A percentile compares a stretch with the other conserved stretches of the same genome.
Conservation (phyloP, 2,329 filamentous ascomycete genomes). For the Trichoderma sp. region DNA sequence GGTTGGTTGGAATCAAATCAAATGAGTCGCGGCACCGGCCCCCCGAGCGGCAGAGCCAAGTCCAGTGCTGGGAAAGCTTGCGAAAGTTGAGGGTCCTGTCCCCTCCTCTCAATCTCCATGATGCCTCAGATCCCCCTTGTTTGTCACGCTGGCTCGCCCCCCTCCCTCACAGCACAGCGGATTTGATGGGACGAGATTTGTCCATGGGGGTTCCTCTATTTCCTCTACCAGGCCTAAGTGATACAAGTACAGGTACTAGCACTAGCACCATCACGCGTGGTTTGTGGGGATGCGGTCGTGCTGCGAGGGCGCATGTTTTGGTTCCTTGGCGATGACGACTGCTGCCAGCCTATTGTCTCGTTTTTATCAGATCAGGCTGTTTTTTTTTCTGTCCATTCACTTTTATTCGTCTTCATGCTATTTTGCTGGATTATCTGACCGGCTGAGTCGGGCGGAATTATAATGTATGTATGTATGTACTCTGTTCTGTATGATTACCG, state of each 20-base stretch:
- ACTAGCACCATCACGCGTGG: neutral
- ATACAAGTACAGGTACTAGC: neutral
- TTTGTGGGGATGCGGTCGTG: slow-evolving; percentile 3
- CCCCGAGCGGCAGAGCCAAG: neutral
- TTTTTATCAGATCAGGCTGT: slow-evolving; percentile 3
- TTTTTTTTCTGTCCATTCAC: neutral
- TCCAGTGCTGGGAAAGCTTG: slow-evolving; percentile 2
- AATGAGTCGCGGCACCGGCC: neutral
- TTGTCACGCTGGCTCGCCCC: neutral
- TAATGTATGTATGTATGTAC: neutral
- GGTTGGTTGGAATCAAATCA: neutral
- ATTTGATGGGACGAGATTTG: neutral
- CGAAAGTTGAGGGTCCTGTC: neutral
- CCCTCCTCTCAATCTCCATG: neutral
- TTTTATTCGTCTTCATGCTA: neutral
- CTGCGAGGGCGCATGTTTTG: neutral
- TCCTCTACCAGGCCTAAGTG: neutral
- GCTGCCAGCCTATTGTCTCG: neutral
- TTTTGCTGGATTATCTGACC: neutral
- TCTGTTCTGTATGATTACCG: neutral
- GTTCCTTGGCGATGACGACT: neutral
- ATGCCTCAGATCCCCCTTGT: neutral
- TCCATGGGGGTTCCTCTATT: neutral
- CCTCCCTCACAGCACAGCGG: neutral
- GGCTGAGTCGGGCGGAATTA: neutral